Conservation (phyloP, 2,329 filamentous ascomycete genomes). For the Colletotrichum endophyticum region DNA sequence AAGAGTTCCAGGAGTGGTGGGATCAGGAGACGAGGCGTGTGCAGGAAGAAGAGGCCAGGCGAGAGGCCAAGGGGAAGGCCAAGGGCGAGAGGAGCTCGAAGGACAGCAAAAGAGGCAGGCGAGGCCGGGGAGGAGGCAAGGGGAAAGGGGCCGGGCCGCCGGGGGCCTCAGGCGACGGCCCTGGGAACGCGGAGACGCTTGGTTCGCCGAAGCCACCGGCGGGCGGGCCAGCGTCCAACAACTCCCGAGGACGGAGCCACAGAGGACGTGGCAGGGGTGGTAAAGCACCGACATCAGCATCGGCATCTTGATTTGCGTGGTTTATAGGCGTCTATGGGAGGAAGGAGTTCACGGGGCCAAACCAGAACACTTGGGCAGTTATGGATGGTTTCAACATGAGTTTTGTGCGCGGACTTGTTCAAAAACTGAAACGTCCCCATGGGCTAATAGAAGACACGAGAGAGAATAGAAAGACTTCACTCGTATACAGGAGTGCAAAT, state of each 20-base stretch:
- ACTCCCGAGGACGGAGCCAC: background rate
- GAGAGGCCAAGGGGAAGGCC: conserved; percentile 45
- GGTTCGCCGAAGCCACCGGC: background rate
- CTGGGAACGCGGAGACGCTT: background rate
- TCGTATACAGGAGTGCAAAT: background rate
- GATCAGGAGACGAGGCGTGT: conserved; percentile 80
- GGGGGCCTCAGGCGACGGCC: background rate
- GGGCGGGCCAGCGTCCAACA: background rate
- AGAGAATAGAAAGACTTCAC: background rate
- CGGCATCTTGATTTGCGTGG: background rate
- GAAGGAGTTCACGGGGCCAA: background rate
- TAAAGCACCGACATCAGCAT: background rate
- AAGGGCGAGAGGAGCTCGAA: conserved; percentile 39
- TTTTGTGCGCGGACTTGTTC: background rate
- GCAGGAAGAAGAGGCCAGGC: conserved; percentile 63
- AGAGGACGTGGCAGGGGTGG: conserved; percentile 15
- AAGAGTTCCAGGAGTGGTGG: conserved; percentile 98
- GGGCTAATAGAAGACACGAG: background rate
- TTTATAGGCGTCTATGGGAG: background rate
- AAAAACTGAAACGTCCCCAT: background rate
- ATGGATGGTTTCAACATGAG: background rate
- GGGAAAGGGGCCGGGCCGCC: background rate
- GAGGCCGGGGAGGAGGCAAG: conserved; percentile 28
- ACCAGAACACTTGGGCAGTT: background rate
- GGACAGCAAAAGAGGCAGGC: conserved; percentile 9